Evolutionary conservation across 1,284 basidiomycete genomes (phyloP), one percentile per base, ranked within the genome.

Genomic region (Cryptococcus sp.): DNA sequence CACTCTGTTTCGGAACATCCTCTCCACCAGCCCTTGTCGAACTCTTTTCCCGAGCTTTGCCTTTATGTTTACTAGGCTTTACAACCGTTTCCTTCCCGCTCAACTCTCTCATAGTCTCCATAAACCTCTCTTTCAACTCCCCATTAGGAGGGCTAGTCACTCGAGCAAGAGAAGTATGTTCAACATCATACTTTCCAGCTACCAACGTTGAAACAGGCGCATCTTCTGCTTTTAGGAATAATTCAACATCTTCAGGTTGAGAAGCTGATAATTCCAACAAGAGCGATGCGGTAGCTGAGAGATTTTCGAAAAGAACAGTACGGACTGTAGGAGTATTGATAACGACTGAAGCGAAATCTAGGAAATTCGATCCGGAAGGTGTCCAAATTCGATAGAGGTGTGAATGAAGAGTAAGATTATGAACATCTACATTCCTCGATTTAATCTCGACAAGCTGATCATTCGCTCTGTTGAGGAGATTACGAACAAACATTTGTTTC

Each of bases 361-460:
- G 60, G 53, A 77, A 78, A 64, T 79, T 79, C 50, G 73, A 70
- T 7, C 78, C 78, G 14, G 74, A 72, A 1, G 77, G 76, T 11
- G 78, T 79, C 43, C 78, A 68, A 51, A 79, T 78, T n/a, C 76
- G 74, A 61, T 79, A 79, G 40, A 79, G 73, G 53, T 79, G 74
- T 23, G 78, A 79, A 56, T 79, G 78, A 47, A 79, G 73, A 25
- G 77, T 77, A 53, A 79, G 72, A 40, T 78, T 76, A 63, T 79
- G 75, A 46, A 76, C 66, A 57, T 79, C 78, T 46, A 79, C 76
- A 52, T 79, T 79, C 49, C 68, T 69, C 25, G 76, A 73, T 21
- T 74, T 69, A 43, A 79, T 75, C 51, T 78, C 76, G 48, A 78
- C 67, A 43, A 79, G 69, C 64, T 79, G 77, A 52, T 74, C 67